Evolutionary conservation across 2,329 filamentous ascomycete genomes (phyloP), one percentile per base, ranked within the genome.

Genomic region (Venturia nashicola): DNA sequence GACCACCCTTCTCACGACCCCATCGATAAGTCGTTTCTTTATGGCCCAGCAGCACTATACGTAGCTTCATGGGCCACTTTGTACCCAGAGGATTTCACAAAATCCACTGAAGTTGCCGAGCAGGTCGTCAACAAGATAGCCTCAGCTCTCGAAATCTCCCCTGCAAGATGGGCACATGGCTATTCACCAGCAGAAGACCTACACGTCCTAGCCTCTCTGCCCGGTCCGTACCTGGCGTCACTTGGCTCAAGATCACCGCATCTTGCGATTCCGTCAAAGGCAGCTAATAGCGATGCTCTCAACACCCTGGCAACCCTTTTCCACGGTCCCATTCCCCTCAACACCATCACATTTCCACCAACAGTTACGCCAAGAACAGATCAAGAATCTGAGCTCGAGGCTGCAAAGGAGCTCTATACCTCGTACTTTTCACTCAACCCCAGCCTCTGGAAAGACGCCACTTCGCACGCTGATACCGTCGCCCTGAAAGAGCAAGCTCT

Each of bases 401-500:
- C 62, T 16, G 82, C 84, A 11, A 80, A 83, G 51, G 74, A 79
- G 7, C 73, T 86, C 2, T 84, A 82, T 67, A 80, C 78, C 62
- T 73, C 80, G 61, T 85, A 85, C 70, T 71, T 82, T 23, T 78
- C 70, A 63, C 72, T 79, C 54, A 78, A 83, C 62, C 73, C 80
- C 0, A 74, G 69, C 39, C 75, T 86, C 65, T 86, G 83, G 77
- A 70, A 73, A 9, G 76, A 83, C 66, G 71, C 85, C 43, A 75
- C 80, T 39, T 74, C 72, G 1, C 78, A 82, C 59, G 81, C 83
- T n/a, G 81, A 84, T 59, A 80, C 80, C 11, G 70, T 86, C 16
- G 83, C 80, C 0, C 78, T 86, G 72, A 79, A 79, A 67, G 82
- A 85, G 39, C 76, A 78, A 11, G 83, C 83, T 0, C 71, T 86